phyloP scores from a whole-genome alignment of 805 yeast genomes.

The Nakazawaea wyomingensis region DNA sequence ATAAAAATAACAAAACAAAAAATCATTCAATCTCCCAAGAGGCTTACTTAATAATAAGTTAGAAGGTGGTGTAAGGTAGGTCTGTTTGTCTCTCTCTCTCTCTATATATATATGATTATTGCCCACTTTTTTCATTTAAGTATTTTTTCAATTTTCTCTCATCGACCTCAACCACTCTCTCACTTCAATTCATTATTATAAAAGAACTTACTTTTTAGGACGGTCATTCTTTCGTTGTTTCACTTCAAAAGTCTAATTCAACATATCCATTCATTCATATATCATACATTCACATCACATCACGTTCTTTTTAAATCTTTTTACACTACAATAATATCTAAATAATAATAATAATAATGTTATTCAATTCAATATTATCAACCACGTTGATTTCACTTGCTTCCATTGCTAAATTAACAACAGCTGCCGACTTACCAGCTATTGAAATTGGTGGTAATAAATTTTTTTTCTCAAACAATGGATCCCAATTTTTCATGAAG shows the following conservation, averaged over 20 bases:
- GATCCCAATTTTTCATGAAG: conserved; percentile 78
- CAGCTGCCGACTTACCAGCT: conserved; percentile 32
- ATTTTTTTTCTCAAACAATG: conserved; percentile 67
- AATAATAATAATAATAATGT: neutral
- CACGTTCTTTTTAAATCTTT: too few relatives aligned
- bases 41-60: too few relatives aligned
- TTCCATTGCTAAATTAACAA: conserved; percentile 14
- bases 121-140: neutral
- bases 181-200: neutral
- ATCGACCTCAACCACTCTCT: neutral
- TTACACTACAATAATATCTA: too few relatives aligned
- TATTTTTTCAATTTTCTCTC: neutral
- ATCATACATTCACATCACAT: neutral
- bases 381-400: neutral
- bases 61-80: too few relatives aligned
- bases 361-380: neutral
- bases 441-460: conserved; percentile 68
- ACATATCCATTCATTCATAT: neutral
- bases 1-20: too few relatives aligned
- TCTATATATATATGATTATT: neutral
- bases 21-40: too few relatives aligned
- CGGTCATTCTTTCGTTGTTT: too few relatives aligned
- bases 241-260: too few relatives aligned
- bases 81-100: too few relatives aligned
- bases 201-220: too few relatives aligned